Conservation (phyloP, 2,329 filamentous ascomycete species). For the Fusarium goolgardi region DNA sequence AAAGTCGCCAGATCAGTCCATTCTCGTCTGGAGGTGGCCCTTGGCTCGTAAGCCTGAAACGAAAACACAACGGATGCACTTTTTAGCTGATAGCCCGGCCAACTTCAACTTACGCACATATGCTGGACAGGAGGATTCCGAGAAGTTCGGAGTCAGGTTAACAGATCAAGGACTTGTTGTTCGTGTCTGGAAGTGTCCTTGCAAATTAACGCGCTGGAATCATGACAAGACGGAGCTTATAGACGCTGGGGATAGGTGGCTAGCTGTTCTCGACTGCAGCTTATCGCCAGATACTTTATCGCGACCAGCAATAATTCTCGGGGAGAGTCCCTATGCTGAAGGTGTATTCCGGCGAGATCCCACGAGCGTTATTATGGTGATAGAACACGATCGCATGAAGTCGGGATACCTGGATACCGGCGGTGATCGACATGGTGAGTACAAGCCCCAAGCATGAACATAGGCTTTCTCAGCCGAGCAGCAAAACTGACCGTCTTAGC, state of each 20-base stretch:
- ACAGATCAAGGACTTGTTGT: conserved; percentile 43
- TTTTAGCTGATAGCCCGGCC: conserved; percentile 42
- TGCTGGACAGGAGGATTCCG: conserved; percentile 43
- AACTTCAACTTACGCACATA: conserved; percentile 46
- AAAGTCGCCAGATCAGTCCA: conserved; percentile 50
- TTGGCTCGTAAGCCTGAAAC: conserved; percentile 25
- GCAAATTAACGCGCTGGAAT: conserved; percentile 40
- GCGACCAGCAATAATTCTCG: conserved; percentile 43
- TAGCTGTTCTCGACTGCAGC: conserved; percentile 47
- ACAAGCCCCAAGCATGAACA: background rate
- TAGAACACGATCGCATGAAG: conserved; percentile 43
- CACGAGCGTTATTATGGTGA: conserved; percentile 45
- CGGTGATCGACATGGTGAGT: conserved; percentile 34
- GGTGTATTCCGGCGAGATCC: conserved; percentile 40
- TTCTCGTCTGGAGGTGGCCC: conserved; percentile 49
- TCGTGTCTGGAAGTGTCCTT: conserved; percentile 46
- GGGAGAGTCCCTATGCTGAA: conserved; percentile 38
- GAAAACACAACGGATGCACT: conserved; percentile 41
- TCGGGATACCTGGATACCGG: conserved; percentile 40
- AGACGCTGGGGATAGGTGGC: conserved; percentile 40
- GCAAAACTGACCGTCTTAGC: conserved; percentile 30
- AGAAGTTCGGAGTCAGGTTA: conserved; percentile 40
- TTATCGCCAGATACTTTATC: conserved; percentile 45
- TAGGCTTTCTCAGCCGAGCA: too few species aligned
- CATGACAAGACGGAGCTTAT: conserved; percentile 39